phyloP scores from a whole-genome alignment of 306 rosid genomes.

The Leucaena leucocephala region DNA sequence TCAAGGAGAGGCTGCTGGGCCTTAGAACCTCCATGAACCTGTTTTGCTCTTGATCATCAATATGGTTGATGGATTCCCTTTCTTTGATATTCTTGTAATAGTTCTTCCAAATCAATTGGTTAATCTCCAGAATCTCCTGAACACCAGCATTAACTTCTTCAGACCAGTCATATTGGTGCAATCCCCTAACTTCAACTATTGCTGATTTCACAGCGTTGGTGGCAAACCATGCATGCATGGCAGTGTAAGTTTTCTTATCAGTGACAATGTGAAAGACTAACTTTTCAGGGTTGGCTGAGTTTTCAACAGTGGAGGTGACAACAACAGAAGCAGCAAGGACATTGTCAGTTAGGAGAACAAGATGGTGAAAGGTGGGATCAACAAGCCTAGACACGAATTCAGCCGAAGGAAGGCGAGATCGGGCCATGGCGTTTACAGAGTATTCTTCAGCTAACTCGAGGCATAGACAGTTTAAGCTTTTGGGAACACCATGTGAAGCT shows the following conservation, averaged over 20 bases:
- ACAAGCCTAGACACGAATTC: constrained; percentile 72
- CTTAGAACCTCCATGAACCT: constrained; percentile 56
- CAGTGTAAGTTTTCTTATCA: constrained; percentile 82
- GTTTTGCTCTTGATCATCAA: constrained; percentile 43
- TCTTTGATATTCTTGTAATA: constrained; percentile 54
- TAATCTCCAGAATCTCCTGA: constrained; percentile 75
- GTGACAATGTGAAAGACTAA: constrained; percentile 85
- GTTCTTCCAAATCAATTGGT: constrained; percentile 71
- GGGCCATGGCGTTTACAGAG: constrained; percentile 75
- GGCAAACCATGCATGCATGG: constrained; percentile 98
- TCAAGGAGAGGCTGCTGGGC: constrained; percentile 75
- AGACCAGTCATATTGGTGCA: constrained; percentile 94
- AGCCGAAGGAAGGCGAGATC: constrained; percentile 83
- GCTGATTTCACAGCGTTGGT: constrained; percentile 62
- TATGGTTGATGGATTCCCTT: constrained; percentile 42
- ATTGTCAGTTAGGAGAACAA: constrained; percentile 83
- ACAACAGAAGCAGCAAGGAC: constrained; percentile 92
- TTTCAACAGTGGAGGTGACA: constrained; percentile 69
- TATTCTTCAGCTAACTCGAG: constrained; percentile 89
- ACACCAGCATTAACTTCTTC: constrained; percentile 72
- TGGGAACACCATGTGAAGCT: constrained; percentile 90
- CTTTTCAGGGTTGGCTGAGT: constrained; percentile 68
- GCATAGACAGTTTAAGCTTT: constrained; percentile 77
- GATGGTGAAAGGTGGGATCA: constrained; percentile 70
- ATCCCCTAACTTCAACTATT: constrained; percentile 84